These are phyloP conservation scores for Tremella fuciformis DNA, from an alignment of 768 basidiomycete genomes.

Conservation along the genomic window DNA sequence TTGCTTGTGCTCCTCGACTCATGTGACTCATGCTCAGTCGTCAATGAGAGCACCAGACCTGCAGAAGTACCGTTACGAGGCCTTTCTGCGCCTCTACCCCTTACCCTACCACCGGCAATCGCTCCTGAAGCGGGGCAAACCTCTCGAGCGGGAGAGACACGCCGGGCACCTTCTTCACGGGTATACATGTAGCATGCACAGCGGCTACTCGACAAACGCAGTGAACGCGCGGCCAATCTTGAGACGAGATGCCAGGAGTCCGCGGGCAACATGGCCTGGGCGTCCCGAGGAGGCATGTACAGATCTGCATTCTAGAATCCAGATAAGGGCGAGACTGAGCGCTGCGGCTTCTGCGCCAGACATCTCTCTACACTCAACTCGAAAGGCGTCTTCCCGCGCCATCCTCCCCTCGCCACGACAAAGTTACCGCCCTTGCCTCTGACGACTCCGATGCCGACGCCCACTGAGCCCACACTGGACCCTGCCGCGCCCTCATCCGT, in stretches of 20 bases:
- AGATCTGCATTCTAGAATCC: no score
- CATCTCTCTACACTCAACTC: conserved; percentile 44
- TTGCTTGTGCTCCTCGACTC: not conserved
- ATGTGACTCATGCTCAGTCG: not conserved
- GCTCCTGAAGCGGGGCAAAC: not conserved
- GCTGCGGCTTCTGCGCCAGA: conserved; percentile 37
- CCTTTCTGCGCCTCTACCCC: not conserved
- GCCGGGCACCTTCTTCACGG: conserved; percentile 5
- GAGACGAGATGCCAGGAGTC: no score
- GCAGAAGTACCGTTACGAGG: not conserved
- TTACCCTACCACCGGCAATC: not conserved
- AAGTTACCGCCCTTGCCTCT: conserved; percentile 22
- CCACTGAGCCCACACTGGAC: not conserved
- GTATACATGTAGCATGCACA: conserved; percentile 7
- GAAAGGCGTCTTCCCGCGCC: conserved; percentile 41
- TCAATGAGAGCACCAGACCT: conserved; percentile 2
- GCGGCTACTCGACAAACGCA: no score
- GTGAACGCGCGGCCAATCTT: no score
- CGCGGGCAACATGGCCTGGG: no score
- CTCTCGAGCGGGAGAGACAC: not conserved
- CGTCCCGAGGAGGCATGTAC: no score
- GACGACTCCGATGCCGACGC: conserved; percentile 19
- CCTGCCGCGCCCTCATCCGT: not conserved
- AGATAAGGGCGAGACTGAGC: no score
- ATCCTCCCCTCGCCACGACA: conserved; percentile 27